Base-by-base conservation (phyloP, 1,284 basidiomycete genomes). In the Blastosporella zonata region DNA sequence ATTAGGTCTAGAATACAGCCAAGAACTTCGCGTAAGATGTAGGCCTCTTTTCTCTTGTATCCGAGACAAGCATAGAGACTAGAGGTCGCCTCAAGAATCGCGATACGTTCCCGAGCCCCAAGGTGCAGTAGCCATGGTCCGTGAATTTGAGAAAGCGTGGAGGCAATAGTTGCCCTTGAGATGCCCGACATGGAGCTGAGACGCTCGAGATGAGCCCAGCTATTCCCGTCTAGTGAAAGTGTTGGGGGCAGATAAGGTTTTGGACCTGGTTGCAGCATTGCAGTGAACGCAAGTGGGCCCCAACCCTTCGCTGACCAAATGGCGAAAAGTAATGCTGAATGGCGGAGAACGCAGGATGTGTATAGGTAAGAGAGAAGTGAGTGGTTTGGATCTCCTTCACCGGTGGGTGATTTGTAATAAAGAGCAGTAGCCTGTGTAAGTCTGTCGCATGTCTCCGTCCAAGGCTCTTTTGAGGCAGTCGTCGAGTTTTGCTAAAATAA, bases 271-370 rank as follows among this genome's bases (percentile, higher is more conserved):
- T 86, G 80, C 29, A 91, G 64, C 79, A 93, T 81, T 6, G 80
- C 80, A 12, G 82, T 82, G 55, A 93, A 85, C 2, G 91, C 85
- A 23, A 89, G 74, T 0, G 82, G 81, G 6, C 89, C 89, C 89
- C 90, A 93, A 20, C 92, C 93, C 61, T 91, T 91, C 1, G 87
- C 79, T 25, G 85, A 84, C 89, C 91, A 95, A 13, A 91, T 74
- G 22, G 86, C 73, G 57, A 90, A 85, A 17, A 90, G 69, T 29
- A 91, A 71, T 4, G 78, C 76, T 3, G 83, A 68, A 58, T 90
- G 87, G 31, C 88, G 78, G 8, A 90, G 70, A 46, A 87, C 74
- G 46, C 80, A 79, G 36, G 73, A 78, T 43, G 73, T 76, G 63
- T 87, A 89, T 17, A 90, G 70, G 61, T 83, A 79, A 5, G 84